phyloP scores from a whole-genome alignment of 202 grass and related monocot genomes.

The Cymbopogon flexuosus region DNA sequence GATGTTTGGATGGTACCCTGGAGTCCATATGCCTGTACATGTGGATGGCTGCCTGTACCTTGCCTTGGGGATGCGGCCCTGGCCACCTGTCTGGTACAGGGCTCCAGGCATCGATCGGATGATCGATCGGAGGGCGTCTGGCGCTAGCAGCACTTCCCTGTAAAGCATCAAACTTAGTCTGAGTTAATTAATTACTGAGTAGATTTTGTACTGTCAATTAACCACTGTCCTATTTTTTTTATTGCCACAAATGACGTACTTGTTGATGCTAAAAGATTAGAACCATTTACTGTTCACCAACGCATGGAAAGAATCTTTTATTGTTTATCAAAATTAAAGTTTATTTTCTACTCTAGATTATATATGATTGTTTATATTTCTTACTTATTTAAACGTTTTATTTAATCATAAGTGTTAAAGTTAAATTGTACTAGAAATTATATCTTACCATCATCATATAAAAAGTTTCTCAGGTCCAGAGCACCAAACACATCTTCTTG shows the following conservation, averaged over 20 bases:
- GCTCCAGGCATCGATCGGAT: background rate
- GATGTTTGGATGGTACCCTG: no score
- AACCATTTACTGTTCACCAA: background rate
- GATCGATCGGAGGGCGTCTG: background rate
- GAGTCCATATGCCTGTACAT: no score
- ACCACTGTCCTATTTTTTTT: background rate
- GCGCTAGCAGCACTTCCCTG: background rate
- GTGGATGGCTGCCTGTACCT: background rate
- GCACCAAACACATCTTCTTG: background rate
- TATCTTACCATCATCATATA: background rate
- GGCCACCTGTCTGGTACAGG: background rate
- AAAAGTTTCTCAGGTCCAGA: background rate
- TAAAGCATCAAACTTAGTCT: no score
- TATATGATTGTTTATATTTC: no score
- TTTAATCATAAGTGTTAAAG: background rate
- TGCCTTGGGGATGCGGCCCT: background rate
- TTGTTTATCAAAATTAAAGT: no score
- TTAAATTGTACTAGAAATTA: background rate
- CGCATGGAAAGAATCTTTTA: no score
- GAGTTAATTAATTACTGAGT: no score
- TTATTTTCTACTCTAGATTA: no score
- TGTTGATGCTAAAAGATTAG: background rate
- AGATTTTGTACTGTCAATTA: no score
- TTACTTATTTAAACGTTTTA: background rate
- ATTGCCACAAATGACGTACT: background rate